Conservation (phyloP, 345 rosid genomes). For the Sisymbrium altissimum region DNA sequence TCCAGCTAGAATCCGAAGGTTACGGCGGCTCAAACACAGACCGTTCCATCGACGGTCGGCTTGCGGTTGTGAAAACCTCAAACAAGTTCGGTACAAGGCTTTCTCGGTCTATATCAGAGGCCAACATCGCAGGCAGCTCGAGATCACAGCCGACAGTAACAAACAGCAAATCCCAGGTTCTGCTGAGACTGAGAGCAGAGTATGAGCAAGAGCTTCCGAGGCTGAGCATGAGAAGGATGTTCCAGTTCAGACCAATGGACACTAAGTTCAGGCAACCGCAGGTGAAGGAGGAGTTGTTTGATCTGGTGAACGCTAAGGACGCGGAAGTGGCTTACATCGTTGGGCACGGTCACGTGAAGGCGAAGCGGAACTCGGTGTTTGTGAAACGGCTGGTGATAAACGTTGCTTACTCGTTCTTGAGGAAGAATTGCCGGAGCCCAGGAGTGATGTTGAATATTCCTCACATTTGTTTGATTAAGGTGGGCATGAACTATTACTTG, state of each 20-base stretch:
- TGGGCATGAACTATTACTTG: conserved; percentile 85
- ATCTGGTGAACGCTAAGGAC: conserved; percentile 71
- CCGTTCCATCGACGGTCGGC: conserved; percentile 59
- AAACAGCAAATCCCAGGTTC: conserved; percentile 62
- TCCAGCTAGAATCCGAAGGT: conserved; percentile 88
- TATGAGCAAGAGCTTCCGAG: conserved; percentile 63
- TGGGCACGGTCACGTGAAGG: conserved; percentile 69
- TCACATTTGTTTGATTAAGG: conserved; percentile 78
- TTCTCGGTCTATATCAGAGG: conserved; percentile 44
- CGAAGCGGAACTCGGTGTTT: conserved; percentile 66
- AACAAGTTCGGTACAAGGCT: conserved; percentile 72
- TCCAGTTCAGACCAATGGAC: conserved; percentile 59
- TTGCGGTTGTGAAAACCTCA: conserved; percentile 79
- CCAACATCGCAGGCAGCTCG: conserved; percentile 42
- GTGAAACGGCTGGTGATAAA: conserved; percentile 67
- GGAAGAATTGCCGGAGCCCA: conserved; percentile 80
- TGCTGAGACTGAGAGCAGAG: conserved; percentile 52
- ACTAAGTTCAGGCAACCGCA: conserved; percentile 50
- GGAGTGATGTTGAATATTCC: conserved; percentile 79
- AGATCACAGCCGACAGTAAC: conserved; percentile 36
- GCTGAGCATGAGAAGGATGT: conserved; percentile 40
- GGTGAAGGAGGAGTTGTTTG: conserved; percentile 75
- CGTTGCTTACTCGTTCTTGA: conserved; percentile 74
- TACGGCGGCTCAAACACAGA: conserved; percentile 42
- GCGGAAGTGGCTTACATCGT: conserved; percentile 74